Base-by-base conservation (phyloP, 2,329 filamentous ascomycete species). In the Diaporthe ampelina region DNA sequence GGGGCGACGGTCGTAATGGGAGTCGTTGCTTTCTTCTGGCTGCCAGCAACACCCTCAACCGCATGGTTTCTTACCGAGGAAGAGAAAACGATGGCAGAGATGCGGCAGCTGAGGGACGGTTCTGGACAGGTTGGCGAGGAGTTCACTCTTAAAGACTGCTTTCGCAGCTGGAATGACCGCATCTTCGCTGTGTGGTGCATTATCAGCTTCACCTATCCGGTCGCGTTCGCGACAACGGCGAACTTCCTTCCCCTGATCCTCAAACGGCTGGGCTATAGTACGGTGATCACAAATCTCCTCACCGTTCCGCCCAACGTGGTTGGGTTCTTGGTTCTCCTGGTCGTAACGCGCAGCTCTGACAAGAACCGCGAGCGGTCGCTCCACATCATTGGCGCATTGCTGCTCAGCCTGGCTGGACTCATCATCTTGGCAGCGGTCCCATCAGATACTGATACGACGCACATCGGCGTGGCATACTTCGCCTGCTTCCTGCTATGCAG, bases 181-280 rank as follows among this genome's bases (percentile, higher is more conserved):
- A 52, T 84, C 73, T 85, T 88, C 65, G 78, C 82, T 0, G 77
- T 84, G 0, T 87, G 85, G 85, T 85, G 83, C 73, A 77, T 87
- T 48, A 86, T 88, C 71, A 80, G 82, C 5, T 85, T 87, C 76
- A 87, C 85, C 0, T 88, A 88, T 72, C 84, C 86, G 0, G 85
- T 88, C 2, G 86, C 86, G 0, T 88, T 87, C 76, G 79, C 84
- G 26, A 75, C 74, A 21, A 75, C 74, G 4, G 61, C 86, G 81
- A 87, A 86, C 73, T 88, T 88, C 78, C 83, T 88, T 19, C 86
- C 86, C 0, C 80, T 86, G 57, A 86, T 88, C 63, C 82, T 88
- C 10, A 78, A 82, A 70, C 81, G 85, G 0, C 79, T 88, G 0
- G 86, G 85, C 0, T 87, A 84, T 74, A 82, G 79, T 6, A 82